Evolutionary conservation across 1,284 basidiomycete species (phyloP).

Genomic region (Microbotryum violaceum): DNA sequence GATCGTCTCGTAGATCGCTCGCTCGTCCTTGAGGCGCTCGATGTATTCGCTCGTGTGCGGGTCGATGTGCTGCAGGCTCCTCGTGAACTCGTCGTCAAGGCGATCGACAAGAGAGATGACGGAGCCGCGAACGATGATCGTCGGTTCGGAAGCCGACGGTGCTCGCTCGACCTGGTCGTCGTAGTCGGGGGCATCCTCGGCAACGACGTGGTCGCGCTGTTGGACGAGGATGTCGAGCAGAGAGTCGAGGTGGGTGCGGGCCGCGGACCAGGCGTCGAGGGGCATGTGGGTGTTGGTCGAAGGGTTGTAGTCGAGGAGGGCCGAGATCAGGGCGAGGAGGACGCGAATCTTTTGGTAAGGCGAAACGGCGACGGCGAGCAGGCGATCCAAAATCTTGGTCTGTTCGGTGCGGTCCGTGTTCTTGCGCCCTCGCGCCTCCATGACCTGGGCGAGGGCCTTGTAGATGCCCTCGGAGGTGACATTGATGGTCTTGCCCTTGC

Average conservation of each 20-base stretch:
- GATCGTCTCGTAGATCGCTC: slow-evolving; percentile 86
- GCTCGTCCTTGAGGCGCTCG: slow-evolving; percentile 89
- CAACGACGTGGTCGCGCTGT: slow-evolving; percentile 66
- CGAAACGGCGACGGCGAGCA: slow-evolving; percentile 72
- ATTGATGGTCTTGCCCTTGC: slow-evolving; percentile 70
- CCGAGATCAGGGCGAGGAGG: slow-evolving; percentile 84
- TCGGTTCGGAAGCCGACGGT: slow-evolving; percentile 58
- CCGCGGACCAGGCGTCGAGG: slow-evolving; percentile 79
- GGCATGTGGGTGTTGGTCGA: slow-evolving; percentile 73
- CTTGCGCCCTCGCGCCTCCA: slow-evolving; percentile 96
- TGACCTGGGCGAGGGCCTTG: slow-evolving; percentile 82
- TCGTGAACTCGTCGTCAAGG: slow-evolving; percentile 96
- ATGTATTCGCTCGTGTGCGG: slow-evolving; percentile 98
- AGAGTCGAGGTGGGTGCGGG: slow-evolving; percentile 80
- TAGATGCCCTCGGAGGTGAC: slow-evolving; percentile 85
- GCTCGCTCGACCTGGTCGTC: slow-evolving; percentile 82
- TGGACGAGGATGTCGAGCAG: slow-evolving; percentile 68
- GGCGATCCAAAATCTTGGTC: slow-evolving; percentile 78
- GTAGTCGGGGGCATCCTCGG: slow-evolving; percentile 81
- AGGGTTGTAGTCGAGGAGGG: slow-evolving; percentile 94
- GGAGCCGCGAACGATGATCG: slow-evolving; percentile 77
- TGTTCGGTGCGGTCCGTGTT: slow-evolving; percentile 95
- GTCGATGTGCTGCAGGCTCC: slow-evolving; percentile 95
- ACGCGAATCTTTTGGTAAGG: slow-evolving; percentile 91
- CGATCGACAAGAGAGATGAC: slow-evolving; percentile 93